Percentiles rank a stretch among this genome's conserved stretches.
Evolutionary conservation across 148 eudicot genomes (phyloP).

Genomic region (Dianthus caryophyllus): DNA sequence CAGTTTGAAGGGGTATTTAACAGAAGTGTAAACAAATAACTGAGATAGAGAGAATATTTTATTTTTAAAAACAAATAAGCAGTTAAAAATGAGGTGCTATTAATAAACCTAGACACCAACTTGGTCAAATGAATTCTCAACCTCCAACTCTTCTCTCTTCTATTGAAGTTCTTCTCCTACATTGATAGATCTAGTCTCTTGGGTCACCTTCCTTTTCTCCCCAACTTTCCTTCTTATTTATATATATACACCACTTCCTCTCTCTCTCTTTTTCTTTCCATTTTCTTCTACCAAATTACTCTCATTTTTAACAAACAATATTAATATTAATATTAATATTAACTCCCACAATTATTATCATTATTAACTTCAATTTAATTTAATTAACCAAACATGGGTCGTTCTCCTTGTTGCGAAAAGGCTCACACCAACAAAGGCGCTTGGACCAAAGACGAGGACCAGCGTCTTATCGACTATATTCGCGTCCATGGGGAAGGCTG

Average conservation of each 20-base stretch:
- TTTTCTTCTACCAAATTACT: not conserved
- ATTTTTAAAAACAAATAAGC: no score
- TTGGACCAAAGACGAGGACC: slow-evolving; percentile 89
- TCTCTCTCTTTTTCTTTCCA: slow-evolving; percentile 6
- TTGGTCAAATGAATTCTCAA: slow-evolving; percentile 22
- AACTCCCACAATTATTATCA: not conserved
- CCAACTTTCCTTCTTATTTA: slow-evolving; percentile 1
- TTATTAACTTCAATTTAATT: not conserved
- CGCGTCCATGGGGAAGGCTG: slow-evolving; percentile 79
- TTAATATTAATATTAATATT: no score
- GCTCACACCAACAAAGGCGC: slow-evolving; percentile 93
- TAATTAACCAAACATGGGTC: slow-evolving; percentile 37
- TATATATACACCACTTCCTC: slow-evolving; percentile 4
- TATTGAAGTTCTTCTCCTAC: not conserved
- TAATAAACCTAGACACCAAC: no score
- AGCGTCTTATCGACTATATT: slow-evolving; percentile 61
- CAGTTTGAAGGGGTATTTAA: no score
- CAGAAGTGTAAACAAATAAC: no score
- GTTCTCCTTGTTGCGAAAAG: slow-evolving; percentile 88
- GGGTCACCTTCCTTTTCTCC: slow-evolving; percentile 30
- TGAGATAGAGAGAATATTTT: no score
- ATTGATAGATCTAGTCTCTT: slow-evolving; percentile 25
- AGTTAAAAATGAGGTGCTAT: no score
- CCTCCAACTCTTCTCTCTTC: no score
- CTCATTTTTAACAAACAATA: no score